Evolutionary conservation across 495 filamentous ascomycete species (phyloP).

Genomic region (Sordaria brevicollis): DNA sequence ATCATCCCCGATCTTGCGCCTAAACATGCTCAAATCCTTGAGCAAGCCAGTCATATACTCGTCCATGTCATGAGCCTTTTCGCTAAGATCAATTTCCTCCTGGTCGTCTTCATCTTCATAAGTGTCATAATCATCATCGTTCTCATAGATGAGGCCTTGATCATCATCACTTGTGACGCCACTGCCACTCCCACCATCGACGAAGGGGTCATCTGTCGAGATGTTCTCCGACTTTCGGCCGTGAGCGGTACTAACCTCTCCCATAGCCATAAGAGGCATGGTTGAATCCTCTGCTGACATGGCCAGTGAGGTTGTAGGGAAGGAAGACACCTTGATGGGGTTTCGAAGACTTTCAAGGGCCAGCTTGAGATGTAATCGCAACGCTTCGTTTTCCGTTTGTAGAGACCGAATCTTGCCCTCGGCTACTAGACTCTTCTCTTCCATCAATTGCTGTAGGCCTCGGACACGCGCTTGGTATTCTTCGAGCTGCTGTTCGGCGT

Average conservation of each 20-base stretch:
- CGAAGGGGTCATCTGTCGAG: neutral
- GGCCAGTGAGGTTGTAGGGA: neutral
- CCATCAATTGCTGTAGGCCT: constrained; percentile 86
- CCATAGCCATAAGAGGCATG: neutral
- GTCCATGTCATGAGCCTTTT: constrained; percentile 50
- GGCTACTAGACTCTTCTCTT: constrained; percentile 74
- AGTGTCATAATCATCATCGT: constrained; percentile 11
- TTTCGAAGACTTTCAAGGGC: constrained; percentile 81
- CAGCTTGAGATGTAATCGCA: constrained; percentile 75
- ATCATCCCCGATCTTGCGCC: constrained; percentile 74
- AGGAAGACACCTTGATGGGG: constrained; percentile 45
- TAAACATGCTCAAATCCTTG: constrained; percentile 70
- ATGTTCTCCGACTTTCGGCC: neutral
- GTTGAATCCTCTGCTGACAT: neutral
- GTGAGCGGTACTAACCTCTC: neutral
- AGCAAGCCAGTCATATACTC: constrained; percentile 60
- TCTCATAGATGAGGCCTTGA: neutral
- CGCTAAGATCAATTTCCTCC: constrained; percentile 2
- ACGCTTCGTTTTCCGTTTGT: constrained; percentile 78
- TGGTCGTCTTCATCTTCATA: constrained; percentile 17
- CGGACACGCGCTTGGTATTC: constrained; percentile 84
- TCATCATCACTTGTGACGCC: neutral
- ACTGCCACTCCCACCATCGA: neutral
- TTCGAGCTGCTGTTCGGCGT: constrained; percentile 66
- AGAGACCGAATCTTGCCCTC: constrained; percentile 86